phyloP scores from a whole-genome alignment of 768 basidiomycete species.

The Mycena olivaceomarginata region DNA sequence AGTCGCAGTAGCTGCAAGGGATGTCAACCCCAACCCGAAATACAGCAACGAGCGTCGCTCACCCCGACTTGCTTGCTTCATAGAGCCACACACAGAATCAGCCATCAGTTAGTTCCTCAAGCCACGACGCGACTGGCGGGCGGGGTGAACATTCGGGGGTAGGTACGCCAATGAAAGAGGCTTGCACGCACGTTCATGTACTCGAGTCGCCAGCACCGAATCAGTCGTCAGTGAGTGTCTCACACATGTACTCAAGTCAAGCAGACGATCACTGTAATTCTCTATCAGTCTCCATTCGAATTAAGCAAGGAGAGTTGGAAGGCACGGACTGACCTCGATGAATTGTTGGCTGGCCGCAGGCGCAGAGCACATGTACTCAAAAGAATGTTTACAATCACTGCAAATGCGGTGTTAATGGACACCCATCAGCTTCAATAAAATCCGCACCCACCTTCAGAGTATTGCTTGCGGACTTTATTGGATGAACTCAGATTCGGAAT shows the following conservation, averaged over 20 bases:
- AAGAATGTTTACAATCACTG: not conserved
- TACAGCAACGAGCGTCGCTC: not conserved
- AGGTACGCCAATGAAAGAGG: not conserved
- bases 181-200: not conserved
- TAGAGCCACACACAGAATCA: not conserved
- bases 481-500: conserved; percentile 1
- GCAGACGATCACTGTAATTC: conserved; percentile 15
- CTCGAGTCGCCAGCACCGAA: not conserved
- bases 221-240: conserved; percentile 23
- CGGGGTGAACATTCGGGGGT: not conserved
- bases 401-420: not conserved
- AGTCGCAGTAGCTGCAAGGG: not conserved
- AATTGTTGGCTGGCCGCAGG: conserved; percentile 17
- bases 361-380: not conserved
- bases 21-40: not conserved
- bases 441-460: too few relatives aligned
- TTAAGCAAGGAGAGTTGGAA: too few relatives aligned
- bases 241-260: not conserved
- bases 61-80: conserved; percentile 6
- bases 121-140: not conserved
- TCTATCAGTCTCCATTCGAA: not conserved
- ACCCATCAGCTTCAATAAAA: too few relatives aligned
- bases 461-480: too few relatives aligned
- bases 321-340: conserved; percentile 2
- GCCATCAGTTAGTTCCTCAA: conserved; percentile 26